These are phyloP conservation scores for Suillus discolor DNA, from an alignment of 768 basidiomycete genomes.

Conservation along the genomic window DNA sequence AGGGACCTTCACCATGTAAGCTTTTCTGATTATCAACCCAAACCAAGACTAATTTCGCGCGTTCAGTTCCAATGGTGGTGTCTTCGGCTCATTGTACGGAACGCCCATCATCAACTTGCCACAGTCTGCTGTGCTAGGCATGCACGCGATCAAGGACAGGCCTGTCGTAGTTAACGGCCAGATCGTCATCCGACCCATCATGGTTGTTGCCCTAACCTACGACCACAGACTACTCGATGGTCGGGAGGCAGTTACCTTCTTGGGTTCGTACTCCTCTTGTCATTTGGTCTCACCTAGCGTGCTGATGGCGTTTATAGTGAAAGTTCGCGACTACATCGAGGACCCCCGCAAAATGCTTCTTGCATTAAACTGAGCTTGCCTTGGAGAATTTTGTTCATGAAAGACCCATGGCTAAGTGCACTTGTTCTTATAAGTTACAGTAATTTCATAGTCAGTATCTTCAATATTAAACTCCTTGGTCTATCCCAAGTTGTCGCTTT, in stretches of 20 bases:
- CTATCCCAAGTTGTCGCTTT: not conserved
- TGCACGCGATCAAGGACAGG: constrained; percentile 94
- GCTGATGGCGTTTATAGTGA: constrained; percentile 50
- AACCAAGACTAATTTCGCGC: not conserved
- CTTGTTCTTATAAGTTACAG: constrained; percentile 1
- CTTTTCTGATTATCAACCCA: constrained; percentile 11
- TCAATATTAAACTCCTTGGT: not conserved
- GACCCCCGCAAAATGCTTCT: constrained; percentile 93
- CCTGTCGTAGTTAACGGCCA: constrained; percentile 92
- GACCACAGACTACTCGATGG: constrained; percentile 96
- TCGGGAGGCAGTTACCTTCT: constrained; percentile 95
- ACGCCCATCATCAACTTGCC: constrained; percentile 99
- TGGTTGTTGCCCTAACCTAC: constrained; percentile 93
- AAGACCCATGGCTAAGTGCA: not conserved
- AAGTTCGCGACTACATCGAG: constrained; percentile 92
- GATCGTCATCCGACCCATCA: constrained; percentile 96
- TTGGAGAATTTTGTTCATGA: not conserved
- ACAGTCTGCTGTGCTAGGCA: constrained; percentile 92
- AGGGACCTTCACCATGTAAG: constrained; percentile 97
- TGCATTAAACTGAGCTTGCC: constrained; percentile 22
- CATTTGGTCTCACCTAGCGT: not conserved
- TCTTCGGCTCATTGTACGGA: constrained; percentile 95
- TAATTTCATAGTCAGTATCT: not conserved
- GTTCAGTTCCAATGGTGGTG: constrained; percentile 92
- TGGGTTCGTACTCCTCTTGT: constrained; percentile 59